Evolutionary conservation across 1,139 yeast species (phyloP).

Genomic region (Kurtzmaniella quercitrusa): DNA sequence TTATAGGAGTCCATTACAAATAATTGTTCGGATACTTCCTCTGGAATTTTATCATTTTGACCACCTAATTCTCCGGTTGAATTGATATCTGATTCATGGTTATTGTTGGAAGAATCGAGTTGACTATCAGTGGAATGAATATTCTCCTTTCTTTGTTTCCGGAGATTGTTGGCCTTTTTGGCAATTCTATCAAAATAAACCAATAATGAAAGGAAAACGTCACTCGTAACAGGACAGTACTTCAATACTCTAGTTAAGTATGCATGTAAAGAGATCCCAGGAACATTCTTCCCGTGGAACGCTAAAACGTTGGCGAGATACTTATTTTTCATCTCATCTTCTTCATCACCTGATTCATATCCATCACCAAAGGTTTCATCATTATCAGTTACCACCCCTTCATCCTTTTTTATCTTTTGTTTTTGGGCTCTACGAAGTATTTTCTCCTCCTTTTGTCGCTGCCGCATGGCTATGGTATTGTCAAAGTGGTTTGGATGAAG

Average conservation of each 20-base stretch:
- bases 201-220: conserved; percentile 81
- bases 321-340: conserved; percentile 47
- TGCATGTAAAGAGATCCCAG: conserved; percentile 88
- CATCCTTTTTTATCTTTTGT: conserved; percentile 6
- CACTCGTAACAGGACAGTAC: conserved; percentile 97
- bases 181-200: conserved; percentile 96
- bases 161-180: conserved; percentile 67
- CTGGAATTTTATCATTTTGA: conserved; percentile 7
- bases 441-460: conserved; percentile 37
- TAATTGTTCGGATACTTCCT: conserved; percentile 43
- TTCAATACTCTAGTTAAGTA: conserved; percentile 85
- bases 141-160: conserved; percentile 20
- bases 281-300: conserved; percentile 93
- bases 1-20: conserved; percentile 96
- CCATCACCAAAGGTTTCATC: conserved; percentile 14
- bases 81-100: conserved; percentile 9
- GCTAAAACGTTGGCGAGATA: conserved; percentile 77
- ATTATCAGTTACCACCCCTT: conserved; percentile 13
- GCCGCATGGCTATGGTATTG: conserved; percentile 44
- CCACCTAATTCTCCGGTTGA: background rate
- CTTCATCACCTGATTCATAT: conserved; percentile 28
- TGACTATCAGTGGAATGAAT: conserved; percentile 10
- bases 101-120: conserved; percentile 6
- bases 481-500: conserved; percentile 71
- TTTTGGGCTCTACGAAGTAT: conserved; percentile 22